Base-by-base conservation (phyloP, 2,329 filamentous ascomycete genomes). In the Trichoderma afroharzianum region DNA sequence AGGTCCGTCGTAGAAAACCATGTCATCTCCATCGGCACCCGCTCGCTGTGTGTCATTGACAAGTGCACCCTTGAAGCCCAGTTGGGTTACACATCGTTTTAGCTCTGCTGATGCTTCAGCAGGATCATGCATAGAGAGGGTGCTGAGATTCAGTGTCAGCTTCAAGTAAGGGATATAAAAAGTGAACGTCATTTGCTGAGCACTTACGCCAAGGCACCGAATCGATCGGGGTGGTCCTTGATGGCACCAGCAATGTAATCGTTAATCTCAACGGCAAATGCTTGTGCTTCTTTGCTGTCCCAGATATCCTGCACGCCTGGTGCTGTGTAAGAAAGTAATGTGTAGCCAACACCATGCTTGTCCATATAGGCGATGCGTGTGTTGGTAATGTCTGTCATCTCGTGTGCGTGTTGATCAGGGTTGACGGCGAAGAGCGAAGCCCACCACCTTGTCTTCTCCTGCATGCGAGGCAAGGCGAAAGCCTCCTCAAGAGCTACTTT, bases 401-500 rank as follows among this genome's bases (percentile, higher is more conserved):
- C 87, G 30, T 79, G 81, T 69, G 84, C 83, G 73, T 91, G 88
- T 78, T 86, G 87, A 12, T 88, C 87, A 2, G 86, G 82, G 74
- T 90, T 85, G n/a, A 85, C 82, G 15, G 87, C 85, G 76, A 90
- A 91, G 26, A 91, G 79, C 5, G 82, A 80, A 1, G 88, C 89
- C 88, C 88, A 90, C 87, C 88, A 90, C 75, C 82, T 81, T 6
- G 87, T 88, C 78, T 86, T 86, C 73, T 90, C 87, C 59, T 85
- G 82, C 73, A 90, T 84, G 39, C 88, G 84, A 58, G 89, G 88
- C 7, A 90, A 82, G 72, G 85, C 86, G 73, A 90, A 90, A 15
- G 88, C 88, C 80, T 91, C 88, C 78, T 91, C 88, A 26, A 91
- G 82, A 14, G 86, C 86, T 71, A 91, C 84, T 74, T 91, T 91